phyloP scores from a whole-genome alignment of 179 eudicot species.

The Camellia oleifera region DNA sequence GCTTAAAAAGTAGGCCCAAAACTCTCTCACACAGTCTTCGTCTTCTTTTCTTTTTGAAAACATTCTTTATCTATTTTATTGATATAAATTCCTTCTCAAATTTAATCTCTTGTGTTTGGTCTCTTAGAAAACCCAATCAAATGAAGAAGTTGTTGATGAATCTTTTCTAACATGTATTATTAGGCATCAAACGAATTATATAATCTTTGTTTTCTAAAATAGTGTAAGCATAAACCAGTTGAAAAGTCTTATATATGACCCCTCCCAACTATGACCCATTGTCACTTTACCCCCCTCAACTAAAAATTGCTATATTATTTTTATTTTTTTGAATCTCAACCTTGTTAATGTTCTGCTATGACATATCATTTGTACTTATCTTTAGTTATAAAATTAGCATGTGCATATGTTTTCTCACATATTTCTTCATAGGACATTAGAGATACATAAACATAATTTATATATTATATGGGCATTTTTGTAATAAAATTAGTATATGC shows the following conservation, averaged over 20 bases:
- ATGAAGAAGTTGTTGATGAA: not conserved
- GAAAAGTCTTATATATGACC: not conserved
- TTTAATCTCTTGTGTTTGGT: not conserved
- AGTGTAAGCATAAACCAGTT: not conserved
- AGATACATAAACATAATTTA: no score
- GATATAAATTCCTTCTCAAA: not conserved
- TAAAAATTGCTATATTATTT: no score
- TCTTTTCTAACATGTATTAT: not conserved
- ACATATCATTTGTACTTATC: no score
- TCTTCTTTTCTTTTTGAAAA: not conserved
- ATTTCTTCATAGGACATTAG: no score
- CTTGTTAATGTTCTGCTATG: no score
- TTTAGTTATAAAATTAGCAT: no score
- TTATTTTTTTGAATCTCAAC: no score
- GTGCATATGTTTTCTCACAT: no score
- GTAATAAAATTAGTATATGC: no score
- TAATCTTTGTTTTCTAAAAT: not conserved
- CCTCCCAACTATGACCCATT: no score
- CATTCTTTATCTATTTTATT: not conserved
- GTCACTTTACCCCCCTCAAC: no score
- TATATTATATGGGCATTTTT: no score
- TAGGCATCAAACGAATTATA: not conserved
- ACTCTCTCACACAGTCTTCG: not conserved
- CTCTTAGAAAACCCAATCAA: not conserved
- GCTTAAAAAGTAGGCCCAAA: conserved; percentile 49